phyloP scores from a whole-genome alignment of 176 grass and related monocot species.

The Triticum urartu region DNA sequence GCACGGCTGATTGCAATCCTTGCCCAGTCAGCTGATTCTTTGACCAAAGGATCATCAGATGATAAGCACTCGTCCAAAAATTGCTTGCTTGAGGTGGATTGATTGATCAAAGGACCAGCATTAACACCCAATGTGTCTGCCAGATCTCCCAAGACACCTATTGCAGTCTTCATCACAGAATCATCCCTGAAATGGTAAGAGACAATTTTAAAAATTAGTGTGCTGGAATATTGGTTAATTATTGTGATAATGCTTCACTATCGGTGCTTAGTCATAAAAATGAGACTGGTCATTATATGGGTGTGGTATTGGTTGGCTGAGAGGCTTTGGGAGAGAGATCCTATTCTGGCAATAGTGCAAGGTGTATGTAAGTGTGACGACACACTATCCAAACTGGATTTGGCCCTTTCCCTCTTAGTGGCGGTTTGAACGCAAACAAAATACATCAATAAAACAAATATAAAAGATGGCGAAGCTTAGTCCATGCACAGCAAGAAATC shows the following conservation, averaged over 20 bases:
- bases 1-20: constrained; percentile 73
- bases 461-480: not conserved
- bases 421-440: not conserved
- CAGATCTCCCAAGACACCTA: constrained; percentile 79
- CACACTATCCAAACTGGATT: not conserved
- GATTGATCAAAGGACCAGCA: constrained; percentile 66
- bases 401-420: not conserved
- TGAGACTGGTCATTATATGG: not conserved
- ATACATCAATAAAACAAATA: not conserved
- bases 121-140: constrained; percentile 77
- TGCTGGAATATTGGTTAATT: constrained; percentile 9
- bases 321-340: constrained; percentile 17
- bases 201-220: constrained; percentile 9
- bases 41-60: constrained; percentile 73
- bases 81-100: constrained; percentile 62
- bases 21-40: constrained; percentile 83
- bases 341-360: not conserved
- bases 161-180: constrained; percentile 86
- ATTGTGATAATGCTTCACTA: not conserved
- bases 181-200: constrained; percentile 62
- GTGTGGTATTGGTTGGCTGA: constrained; percentile 2
- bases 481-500: not conserved
- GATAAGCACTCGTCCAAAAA: constrained; percentile 84
- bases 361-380: not conserved
- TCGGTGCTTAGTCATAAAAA: constrained; percentile 2